Base-by-base conservation (phyloP, 441 rosid genomes). In the Euphorbia corollata region DNA sequence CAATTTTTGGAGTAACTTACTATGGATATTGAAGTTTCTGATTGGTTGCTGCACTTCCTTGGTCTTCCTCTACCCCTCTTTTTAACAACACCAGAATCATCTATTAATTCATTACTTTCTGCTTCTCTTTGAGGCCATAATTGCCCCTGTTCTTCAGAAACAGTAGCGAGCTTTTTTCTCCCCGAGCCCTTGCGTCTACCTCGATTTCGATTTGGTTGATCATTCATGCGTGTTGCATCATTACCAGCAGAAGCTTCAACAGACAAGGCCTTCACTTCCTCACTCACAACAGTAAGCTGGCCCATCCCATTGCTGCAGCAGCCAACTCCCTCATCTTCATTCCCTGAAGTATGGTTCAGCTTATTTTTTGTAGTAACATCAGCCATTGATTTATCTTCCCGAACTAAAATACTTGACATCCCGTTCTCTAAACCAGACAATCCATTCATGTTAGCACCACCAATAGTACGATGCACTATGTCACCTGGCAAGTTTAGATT, bases 21-120 rank as follows among this genome's bases (percentile, higher is more conserved):
- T n/a, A 51, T 11, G 41, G 62, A 70, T 51, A 47, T 63, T 22
- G 58, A 76, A 75, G 64, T 69, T 53, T 66, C 79, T 54, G 71
- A 64, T 68, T 22, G 53, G 59, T 63, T 47, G 65, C 24, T 63
- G 41, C 13, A 61, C 61, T 70, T 78, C 71, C 27, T 72, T 1
- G 71, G 73, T 65, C 80, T 74, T 58, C 72, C 68, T 72, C 79
- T 71, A 43, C 56, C 30, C 68, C 75, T 73, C 75, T 72, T 78
- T 59, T n/a, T 64, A 68, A 54, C 54, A 50, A 54, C 66, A 60
- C 15, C 62, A 38, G 58, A 50, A 22, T 69, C 30, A 63, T 65
- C 56, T 8, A 39, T 36, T 59, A 60, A 38, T n/a, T 48, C 62
- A 19, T 32, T 61, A 32, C 47, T 51, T 13, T 22, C 51, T 22